Evolutionary conservation across 495 filamentous ascomycete species (phyloP), one percentile per base, ranked within the genome.

Genomic region (Aspergillus nidulans): DNA sequence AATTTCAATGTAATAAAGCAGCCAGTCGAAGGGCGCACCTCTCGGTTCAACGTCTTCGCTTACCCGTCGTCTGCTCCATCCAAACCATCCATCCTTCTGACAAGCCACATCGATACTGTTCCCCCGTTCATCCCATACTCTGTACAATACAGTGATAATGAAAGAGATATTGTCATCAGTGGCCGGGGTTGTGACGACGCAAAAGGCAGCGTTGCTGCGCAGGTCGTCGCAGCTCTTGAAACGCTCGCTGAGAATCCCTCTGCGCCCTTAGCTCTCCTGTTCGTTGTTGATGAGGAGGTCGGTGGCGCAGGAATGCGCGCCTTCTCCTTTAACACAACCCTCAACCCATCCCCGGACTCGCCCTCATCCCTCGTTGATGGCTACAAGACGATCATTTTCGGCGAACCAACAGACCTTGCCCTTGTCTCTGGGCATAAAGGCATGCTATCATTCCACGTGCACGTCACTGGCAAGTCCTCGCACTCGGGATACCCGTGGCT

Each of bases 341-440:
- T 67, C 23, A 75, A 75, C 56, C 56, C 55, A 1, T 51, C 59
- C 30, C 58, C 69, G 1, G 59, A 62, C 24, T 66, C 67, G 40
- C 45, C 45, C n/a, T 49, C 45, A 3, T 5, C 18, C 8, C n/a
- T 49, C 6, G 18, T 49, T 28, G 45, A 28, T n/a, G 45, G 26
- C 7, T 85, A 83, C 72, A 76, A 83, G 49, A 80, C 88, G 4
- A 82, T 90, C 55, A 87, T 97, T 66, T 97, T 96, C 63, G 92
- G 78, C 39, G 92, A 97, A 64, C 92, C 92, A 10, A 97, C 92
- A 0, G 89, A 95, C 59, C 78, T 85, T 49, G 86, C 86, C 65
- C 87, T 97, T 24, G 91, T 90, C 1, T 81, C 86, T 32, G 92
- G 92, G 0, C 92, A 97, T 74, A 97, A 97, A 65, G 92, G 92